phyloP scores from a whole-genome alignment of 177 flowering plant genomes.

The Vitis hybrid region DNA sequence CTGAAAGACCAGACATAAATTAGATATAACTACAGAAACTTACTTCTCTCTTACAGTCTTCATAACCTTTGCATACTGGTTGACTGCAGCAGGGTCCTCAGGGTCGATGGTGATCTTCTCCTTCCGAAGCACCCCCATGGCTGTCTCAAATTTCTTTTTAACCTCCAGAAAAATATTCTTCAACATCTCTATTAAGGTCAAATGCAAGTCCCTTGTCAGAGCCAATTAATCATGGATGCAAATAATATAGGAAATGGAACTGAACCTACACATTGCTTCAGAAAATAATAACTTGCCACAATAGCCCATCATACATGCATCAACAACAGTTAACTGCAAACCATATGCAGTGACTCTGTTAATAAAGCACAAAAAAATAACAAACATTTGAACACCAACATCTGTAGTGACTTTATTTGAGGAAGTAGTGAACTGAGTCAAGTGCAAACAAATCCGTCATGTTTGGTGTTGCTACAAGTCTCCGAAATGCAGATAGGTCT shows the following conservation, averaged over 20 bases:
- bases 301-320: no score
- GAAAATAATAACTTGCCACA: no score
- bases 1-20: no score
- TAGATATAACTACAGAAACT: slow-evolving; percentile 15
- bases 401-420: no score
- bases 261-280: neutral
- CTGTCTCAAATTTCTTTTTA: slow-evolving; percentile 89
- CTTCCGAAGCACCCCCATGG: slow-evolving; percentile 65
- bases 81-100: slow-evolving; percentile 93
- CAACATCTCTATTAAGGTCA: slow-evolving; percentile 65
- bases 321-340: no score
- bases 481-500: no score
- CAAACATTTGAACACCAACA: no score
- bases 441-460: no score
- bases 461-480: no score
- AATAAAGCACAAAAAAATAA: no score
- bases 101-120: slow-evolving; percentile 96
- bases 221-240: neutral
- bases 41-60: slow-evolving; percentile 87
- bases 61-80: slow-evolving; percentile 89
- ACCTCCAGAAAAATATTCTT: slow-evolving; percentile 83
- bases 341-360: no score
- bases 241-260: neutral
- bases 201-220: slow-evolving; percentile 17
- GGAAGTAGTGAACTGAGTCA: no score